phyloP scores from a whole-genome alignment of 2,329 filamentous ascomycete genomes.

The Xylaria sp. region DNA sequence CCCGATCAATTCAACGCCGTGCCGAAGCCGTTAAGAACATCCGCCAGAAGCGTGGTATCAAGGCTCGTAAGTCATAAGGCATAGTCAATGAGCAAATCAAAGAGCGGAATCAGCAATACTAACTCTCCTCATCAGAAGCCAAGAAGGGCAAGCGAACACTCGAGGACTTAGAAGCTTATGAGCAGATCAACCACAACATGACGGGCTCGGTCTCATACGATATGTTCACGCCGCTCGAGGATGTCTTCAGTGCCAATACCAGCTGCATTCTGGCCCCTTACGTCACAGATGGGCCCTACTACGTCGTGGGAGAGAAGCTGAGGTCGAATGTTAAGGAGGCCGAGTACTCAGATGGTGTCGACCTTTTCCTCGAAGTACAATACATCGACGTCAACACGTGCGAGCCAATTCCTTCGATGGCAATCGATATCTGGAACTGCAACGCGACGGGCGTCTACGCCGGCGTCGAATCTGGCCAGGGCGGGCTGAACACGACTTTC shows the following conservation, averaged over 20 bases:
- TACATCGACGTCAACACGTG: constrained; percentile 61
- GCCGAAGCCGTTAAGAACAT: constrained; percentile 53
- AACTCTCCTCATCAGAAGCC: constrained; percentile 37
- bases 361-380: constrained; percentile 58
- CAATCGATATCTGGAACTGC: constrained; percentile 59
- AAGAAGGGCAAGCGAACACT: constrained; percentile 51
- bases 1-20: constrained; percentile 55
- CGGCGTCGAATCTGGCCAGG: constrained; percentile 49
- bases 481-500: constrained; percentile 56
- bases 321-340: constrained; percentile 58
- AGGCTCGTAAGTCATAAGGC: constrained; percentile 40
- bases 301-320: constrained; percentile 58
- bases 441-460: constrained; percentile 57
- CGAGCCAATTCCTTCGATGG: constrained; percentile 55
- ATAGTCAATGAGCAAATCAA: neutral
- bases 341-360: constrained; percentile 54
- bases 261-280: constrained; percentile 52
- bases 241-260: constrained; percentile 52
- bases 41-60: constrained; percentile 53
- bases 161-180: constrained; percentile 50
- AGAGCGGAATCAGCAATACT: neutral
- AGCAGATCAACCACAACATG: constrained; percentile 51
- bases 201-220: constrained; percentile 34
- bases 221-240: constrained; percentile 48
- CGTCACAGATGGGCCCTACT: constrained; percentile 55